phyloP scores from a whole-genome alignment of 208 protist species.

The Acanthamoeba royreba region DNA sequence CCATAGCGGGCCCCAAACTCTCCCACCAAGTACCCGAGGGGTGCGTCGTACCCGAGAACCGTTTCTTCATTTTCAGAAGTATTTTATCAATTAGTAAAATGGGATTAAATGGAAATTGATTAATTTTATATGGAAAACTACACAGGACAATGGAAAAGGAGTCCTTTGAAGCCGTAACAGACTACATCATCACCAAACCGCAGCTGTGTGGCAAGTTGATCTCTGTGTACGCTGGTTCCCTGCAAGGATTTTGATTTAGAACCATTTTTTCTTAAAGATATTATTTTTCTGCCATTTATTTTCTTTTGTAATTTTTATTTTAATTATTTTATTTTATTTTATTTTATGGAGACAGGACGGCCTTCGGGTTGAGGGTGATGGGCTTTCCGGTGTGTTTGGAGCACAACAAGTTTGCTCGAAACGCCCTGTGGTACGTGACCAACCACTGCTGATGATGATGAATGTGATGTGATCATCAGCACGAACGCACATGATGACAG shows the following conservation, averaged over 20 bases:
- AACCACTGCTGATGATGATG: background rate
- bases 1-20: constrained; percentile 46
- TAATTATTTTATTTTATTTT: background rate
- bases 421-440: background rate
- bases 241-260: background rate
- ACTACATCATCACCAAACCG: constrained; percentile 69
- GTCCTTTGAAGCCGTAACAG: constrained; percentile 55
- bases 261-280: background rate
- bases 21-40: constrained; percentile 39
- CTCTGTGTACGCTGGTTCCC: background rate
- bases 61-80: background rate
- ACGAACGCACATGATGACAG: too few species aligned
- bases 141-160: constrained; percentile 22
- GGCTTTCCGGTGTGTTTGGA: constrained; percentile 43
- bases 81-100: background rate
- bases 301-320: too few species aligned
- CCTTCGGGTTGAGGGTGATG: background rate
- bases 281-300: too few species aligned
- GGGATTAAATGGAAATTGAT: background rate
- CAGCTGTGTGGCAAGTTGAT: constrained; percentile 62
- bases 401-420: constrained; percentile 28
- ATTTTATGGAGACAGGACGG: background rate
- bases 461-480: background rate
- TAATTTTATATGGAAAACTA: background rate
- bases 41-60: background rate